These are phyloP conservation scores for Candida anutae DNA, from an alignment of 1,139 yeast genomes.

Conservation along the genomic window DNA sequence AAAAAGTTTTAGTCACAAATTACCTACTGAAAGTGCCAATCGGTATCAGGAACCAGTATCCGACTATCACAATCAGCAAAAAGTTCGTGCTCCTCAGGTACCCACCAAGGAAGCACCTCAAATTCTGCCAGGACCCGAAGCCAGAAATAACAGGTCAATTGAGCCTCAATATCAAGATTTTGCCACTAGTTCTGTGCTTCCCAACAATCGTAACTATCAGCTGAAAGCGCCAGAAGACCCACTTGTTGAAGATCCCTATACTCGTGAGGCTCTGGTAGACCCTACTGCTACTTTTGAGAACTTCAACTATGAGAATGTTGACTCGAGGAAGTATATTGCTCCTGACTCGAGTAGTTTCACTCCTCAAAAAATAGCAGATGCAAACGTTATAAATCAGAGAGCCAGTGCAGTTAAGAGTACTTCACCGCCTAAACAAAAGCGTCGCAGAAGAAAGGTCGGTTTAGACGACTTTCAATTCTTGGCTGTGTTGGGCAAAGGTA, in stretches of 20 bases:
- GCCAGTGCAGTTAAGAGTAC: background rate
- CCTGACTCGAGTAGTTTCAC: constrained; percentile 5
- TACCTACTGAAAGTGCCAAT: constrained; percentile 31
- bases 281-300: constrained; percentile 14
- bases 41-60: constrained; percentile 26
- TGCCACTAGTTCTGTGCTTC: constrained; percentile 5
- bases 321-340: constrained; percentile 11
- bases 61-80: constrained; percentile 17
- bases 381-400: background rate
- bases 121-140: no score
- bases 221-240: constrained; percentile 1
- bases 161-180: constrained; percentile 9
- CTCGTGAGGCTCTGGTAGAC: constrained; percentile 2
- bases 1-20: constrained; percentile 13
- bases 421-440: constrained; percentile 21
- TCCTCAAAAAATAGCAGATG: constrained; percentile 1
- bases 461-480: constrained; percentile 89
- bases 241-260: constrained; percentile 11
- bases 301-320: constrained; percentile 25
- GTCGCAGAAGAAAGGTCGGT: constrained; percentile 66
- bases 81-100: constrained; percentile 16
- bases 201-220: constrained; percentile 8
- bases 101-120: no score
- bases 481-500: constrained; percentile 95
- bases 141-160: no score